A percentile compares a stretch with the other conserved stretches of the same genome.
Conservation (phyloP, 2,329 filamentous ascomycete genomes). For the Tothia fuscella region DNA sequence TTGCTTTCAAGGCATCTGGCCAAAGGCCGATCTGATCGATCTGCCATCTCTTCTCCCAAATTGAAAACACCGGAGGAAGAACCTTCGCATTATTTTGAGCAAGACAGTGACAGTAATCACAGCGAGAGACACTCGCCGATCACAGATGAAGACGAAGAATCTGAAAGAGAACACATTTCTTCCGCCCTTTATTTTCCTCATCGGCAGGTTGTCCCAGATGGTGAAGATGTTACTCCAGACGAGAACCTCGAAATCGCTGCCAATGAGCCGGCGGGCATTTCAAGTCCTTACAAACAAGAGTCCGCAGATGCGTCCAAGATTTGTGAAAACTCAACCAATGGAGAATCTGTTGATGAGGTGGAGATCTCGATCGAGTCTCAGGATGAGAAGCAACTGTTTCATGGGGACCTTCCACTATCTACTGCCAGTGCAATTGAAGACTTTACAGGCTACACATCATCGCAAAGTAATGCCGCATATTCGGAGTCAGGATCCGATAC, state of each 20-base stretch:
- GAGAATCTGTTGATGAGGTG: too few species aligned
- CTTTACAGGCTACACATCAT: slow-evolving; percentile 23
- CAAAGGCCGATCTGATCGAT: not conserved
- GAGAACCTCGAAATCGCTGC: not conserved
- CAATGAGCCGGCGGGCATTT: slow-evolving; percentile 2
- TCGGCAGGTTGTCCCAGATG: slow-evolving; percentile 41
- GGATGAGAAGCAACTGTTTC: slow-evolving; percentile 47
- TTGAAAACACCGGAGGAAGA: slow-evolving; percentile 10
- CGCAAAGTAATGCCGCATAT: slow-evolving; percentile 18
- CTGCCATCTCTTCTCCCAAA: slow-evolving; percentile 11
- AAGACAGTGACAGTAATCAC: slow-evolving; percentile 9
- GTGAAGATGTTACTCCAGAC: slow-evolving; percentile 12
- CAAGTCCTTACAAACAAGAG: slow-evolving; percentile 4
- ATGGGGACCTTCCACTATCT: slow-evolving; percentile 42
- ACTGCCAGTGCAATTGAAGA: slow-evolving; percentile 27
- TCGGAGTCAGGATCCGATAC: slow-evolving; percentile 24
- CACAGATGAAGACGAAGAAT: slow-evolving; percentile 44
- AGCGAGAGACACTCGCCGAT: slow-evolving; percentile 8
- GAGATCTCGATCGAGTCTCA: slow-evolving; percentile 51
- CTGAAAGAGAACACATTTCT: slow-evolving; percentile 76
- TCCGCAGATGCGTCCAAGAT: slow-evolving; percentile 18
- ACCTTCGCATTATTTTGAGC: slow-evolving; percentile 9
- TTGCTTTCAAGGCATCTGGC: slow-evolving; percentile 1
- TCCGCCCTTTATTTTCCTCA: slow-evolving; percentile 75
- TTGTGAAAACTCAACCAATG: too few species aligned